Evolutionary conservation across 306 rosid species (phyloP).

Genomic region (Castanea crenata): DNA sequence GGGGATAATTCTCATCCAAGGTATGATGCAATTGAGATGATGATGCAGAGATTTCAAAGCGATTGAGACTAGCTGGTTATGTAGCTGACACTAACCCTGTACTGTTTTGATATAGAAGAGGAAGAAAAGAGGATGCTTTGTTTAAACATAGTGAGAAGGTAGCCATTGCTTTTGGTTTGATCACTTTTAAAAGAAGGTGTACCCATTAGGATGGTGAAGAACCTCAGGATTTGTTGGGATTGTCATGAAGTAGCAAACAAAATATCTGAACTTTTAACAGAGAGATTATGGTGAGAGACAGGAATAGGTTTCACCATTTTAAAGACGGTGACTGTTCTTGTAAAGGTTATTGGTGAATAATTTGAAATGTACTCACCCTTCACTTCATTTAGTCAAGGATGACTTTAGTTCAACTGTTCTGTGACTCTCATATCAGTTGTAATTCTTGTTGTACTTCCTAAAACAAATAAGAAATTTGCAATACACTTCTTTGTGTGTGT

Average conservation of each 20-base stretch:
- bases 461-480: too few relatives aligned
- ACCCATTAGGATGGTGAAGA: slow-evolving; percentile 47
- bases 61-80: slow-evolving; percentile 43
- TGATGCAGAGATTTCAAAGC: slow-evolving; percentile 47
- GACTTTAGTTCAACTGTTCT: background rate
- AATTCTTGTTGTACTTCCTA: background rate
- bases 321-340: slow-evolving; percentile 54
- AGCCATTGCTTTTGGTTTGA: slow-evolving; percentile 62
- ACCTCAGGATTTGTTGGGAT: slow-evolving; percentile 45
- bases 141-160: slow-evolving; percentile 51
- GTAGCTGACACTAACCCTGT: slow-evolving; percentile 49
- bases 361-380: too few relatives aligned
- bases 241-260: slow-evolving; percentile 59
- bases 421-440: background rate
- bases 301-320: slow-evolving; percentile 56
- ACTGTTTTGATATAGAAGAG: slow-evolving; percentile 60
- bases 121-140: slow-evolving; percentile 58
- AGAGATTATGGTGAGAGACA: slow-evolving; percentile 49
- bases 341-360: slow-evolving; percentile 48
- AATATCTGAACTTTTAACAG: slow-evolving; percentile 42
- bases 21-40: slow-evolving; percentile 44
- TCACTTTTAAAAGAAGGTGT: slow-evolving; percentile 33
- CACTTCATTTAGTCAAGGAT: background rate
- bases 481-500: too few relatives aligned
- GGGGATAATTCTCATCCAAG: slow-evolving; percentile 59